These are phyloP conservation scores for Arthrobotrys entomopaga DNA, from an alignment of 2,329 filamentous ascomycete species.

Conservation along the genomic window DNA sequence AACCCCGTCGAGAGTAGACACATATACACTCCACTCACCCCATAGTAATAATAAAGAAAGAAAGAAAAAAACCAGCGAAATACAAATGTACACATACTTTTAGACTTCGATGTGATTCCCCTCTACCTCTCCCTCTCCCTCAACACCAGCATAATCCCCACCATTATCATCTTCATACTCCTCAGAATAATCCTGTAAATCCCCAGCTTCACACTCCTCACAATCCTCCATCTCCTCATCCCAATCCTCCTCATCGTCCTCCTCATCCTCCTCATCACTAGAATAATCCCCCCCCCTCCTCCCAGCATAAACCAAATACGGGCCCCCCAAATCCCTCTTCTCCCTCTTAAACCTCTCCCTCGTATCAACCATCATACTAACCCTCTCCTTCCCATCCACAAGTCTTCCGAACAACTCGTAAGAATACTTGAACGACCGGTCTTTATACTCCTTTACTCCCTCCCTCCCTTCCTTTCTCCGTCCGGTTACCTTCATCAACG, in stretches of 20 bases:
- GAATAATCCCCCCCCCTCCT: not conserved
- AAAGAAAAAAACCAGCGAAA: no score
- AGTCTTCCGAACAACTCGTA: not conserved
- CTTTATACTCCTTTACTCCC: no score
- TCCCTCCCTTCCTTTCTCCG: not conserved
- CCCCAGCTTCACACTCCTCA: not conserved
- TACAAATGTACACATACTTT: no score
- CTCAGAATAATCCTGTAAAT: not conserved
- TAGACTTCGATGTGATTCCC: no score
- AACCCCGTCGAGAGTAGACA: no score
- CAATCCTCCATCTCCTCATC: not conserved
- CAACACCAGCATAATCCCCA: no score
- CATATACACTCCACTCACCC: no score
- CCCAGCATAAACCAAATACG: slow-evolving; percentile 2
- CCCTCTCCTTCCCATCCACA: not conserved
- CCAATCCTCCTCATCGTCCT: not conserved
- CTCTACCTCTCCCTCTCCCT: no score
- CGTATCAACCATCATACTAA: not conserved
- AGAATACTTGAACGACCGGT: no score
- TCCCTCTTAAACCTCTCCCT: not conserved
- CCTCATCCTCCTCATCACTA: not conserved
- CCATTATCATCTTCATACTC: not conserved
- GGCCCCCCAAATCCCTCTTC: not conserved
- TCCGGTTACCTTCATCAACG: slow-evolving; percentile 4
- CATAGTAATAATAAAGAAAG: no score